Conservation (phyloP, 345 rosid genomes). For the Ricinus communis region DNA sequence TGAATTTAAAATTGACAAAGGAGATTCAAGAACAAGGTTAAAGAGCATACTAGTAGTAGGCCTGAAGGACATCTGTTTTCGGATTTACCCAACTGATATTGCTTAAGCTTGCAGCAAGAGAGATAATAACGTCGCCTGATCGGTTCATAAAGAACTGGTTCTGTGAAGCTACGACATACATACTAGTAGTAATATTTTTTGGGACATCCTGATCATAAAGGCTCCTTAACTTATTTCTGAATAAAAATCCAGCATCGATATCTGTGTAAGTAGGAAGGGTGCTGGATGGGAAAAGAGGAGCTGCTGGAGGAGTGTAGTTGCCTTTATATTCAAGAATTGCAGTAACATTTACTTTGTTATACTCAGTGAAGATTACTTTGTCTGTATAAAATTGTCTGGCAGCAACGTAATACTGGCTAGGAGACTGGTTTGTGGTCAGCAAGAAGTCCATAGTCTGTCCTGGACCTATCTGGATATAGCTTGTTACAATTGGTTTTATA, state of each 20-base stretch:
- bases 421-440: slow-evolving; percentile 63
- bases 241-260: slow-evolving; percentile 17
- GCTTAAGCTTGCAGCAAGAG: slow-evolving; percentile 39
- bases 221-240: not conserved
- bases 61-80: slow-evolving; percentile 35
- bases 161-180: not conserved
- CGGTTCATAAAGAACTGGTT: not conserved
- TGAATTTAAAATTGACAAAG: not conserved
- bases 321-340: slow-evolving; percentile 67
- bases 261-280: slow-evolving; percentile 28
- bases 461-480: slow-evolving; percentile 57
- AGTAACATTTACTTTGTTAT: slow-evolving; percentile 81
- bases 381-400: slow-evolving; percentile 22
- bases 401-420: slow-evolving; percentile 72
- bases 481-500: slow-evolving; percentile 21
- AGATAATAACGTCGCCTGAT: not conserved
- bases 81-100: slow-evolving; percentile 39
- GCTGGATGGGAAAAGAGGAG: slow-evolving; percentile 23
- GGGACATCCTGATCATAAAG: slow-evolving; percentile 21
- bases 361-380: slow-evolving; percentile 26
- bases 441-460: slow-evolving; percentile 80
- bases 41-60: slow-evolving; percentile 36
- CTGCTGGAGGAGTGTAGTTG: slow-evolving; percentile 24
- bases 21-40: not conserved
- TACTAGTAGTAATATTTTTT: not conserved